phyloP scores from a whole-genome alignment of 148 eudicot genomes.

The Camellia granthamiana region DNA sequence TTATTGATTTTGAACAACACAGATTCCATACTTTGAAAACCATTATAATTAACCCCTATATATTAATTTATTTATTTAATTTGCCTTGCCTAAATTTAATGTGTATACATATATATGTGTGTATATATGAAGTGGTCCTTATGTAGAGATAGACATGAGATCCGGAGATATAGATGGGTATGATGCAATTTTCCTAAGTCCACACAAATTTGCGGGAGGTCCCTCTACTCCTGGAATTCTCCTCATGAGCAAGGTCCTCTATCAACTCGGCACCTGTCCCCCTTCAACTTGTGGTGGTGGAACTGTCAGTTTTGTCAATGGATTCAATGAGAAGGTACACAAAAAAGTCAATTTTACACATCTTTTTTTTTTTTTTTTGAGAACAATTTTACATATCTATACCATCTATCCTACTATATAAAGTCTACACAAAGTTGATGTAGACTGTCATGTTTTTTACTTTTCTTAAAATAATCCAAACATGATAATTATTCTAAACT shows the following conservation, averaged over 20 bases:
- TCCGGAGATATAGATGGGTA: slow-evolving; percentile 46
- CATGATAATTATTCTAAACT: no score
- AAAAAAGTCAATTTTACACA: no score
- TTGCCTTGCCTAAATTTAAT: not conserved
- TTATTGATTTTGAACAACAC: no score
- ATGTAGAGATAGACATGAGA: slow-evolving; percentile 46
- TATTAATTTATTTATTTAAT: not conserved
- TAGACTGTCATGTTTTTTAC: no score
- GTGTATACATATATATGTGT: not conserved
- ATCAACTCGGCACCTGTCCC: slow-evolving; percentile 29
- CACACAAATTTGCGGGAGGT: slow-evolving; percentile 51
- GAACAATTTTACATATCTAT: no score
- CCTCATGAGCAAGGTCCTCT: slow-evolving; percentile 41
- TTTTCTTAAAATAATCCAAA: no score
- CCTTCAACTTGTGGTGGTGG: slow-evolving; percentile 54
- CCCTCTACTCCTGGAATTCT: slow-evolving; percentile 48
- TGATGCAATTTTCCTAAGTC: slow-evolving; percentile 47
- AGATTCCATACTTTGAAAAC: no score
- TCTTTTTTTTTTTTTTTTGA: no score
- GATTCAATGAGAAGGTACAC: slow-evolving; percentile 35
- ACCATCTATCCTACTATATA: no score
- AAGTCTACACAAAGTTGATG: no score
- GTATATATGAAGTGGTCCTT: slow-evolving; percentile 32
- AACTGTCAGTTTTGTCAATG: slow-evolving; percentile 44
- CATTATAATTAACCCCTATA: no score